Percentiles rank a stretch among this genome's conserved stretches.
Evolutionary conservation across 345 rosid genomes (phyloP).

Genomic region (Eucalyptus victrix): DNA sequence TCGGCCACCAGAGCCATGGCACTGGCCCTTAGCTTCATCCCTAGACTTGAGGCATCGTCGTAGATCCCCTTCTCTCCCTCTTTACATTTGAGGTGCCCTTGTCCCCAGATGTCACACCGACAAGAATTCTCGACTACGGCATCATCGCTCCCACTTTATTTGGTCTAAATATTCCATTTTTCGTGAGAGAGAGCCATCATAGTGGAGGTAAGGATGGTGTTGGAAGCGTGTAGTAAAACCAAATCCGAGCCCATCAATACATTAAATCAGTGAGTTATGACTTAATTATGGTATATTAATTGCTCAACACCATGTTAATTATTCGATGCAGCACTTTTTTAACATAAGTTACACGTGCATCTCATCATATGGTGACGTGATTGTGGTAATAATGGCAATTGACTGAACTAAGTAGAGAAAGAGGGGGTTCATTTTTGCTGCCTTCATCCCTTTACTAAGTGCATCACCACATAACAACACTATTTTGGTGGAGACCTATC

Average conservation of each 20-base stretch:
- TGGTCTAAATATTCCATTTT: neutral
- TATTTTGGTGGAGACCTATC: neutral
- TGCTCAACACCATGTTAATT: accelerated
- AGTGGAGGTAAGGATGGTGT: neutral
- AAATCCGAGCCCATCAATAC: neutral
- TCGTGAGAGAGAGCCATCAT: neutral
- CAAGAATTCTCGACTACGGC: neutral
- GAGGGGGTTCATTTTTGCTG: neutral
- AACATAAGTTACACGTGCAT: neutral
- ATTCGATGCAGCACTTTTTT: accelerated
- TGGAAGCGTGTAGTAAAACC: neutral
- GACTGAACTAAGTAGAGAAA: neutral
- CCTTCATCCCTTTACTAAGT: neutral
- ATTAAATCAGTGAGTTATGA: neutral
- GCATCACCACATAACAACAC: accelerated
- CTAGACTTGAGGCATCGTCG: neutral
- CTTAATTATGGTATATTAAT: neutral
- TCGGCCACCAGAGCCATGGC: neutral
- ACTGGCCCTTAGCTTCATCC: neutral
- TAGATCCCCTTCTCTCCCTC: neutral
- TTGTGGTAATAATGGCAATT: neutral
- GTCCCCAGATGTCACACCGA: neutral
- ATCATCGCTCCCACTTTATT: too few relatives aligned
- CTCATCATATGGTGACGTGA: neutral
- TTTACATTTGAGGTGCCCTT: too few relatives aligned